Conservation (phyloP, 2,329 filamentous ascomycete species). For the Keithomyces neogunnii region DNA sequence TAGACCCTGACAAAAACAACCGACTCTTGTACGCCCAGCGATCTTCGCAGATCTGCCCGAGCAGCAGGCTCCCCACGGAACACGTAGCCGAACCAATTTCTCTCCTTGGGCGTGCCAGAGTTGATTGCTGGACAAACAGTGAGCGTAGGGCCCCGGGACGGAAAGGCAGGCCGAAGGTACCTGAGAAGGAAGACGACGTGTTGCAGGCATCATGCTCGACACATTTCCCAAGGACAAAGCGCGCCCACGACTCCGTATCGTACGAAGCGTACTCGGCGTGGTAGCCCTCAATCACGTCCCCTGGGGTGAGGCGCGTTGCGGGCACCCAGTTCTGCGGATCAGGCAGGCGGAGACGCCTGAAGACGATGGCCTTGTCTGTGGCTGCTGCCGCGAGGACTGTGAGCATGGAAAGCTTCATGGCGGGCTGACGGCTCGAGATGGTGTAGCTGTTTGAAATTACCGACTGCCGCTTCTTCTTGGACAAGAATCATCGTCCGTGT, state of each 20-base stretch:
- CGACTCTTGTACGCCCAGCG: neutral
- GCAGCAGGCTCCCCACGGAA: constrained; percentile 4
- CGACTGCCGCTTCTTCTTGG: no score
- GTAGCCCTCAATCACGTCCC: constrained; percentile 6
- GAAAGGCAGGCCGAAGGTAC: neutral
- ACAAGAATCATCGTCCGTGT: no score
- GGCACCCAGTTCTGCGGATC: constrained; percentile 2
- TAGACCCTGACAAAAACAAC: neutral
- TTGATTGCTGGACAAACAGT: constrained; percentile 4
- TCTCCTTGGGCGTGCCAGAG: constrained; percentile 1
- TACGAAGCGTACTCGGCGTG: constrained; percentile 4
- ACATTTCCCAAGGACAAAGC: constrained; percentile 1
- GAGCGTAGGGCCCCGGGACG: neutral
- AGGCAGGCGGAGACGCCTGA: neutral
- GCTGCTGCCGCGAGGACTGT: neutral
- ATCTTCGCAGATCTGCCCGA: neutral
- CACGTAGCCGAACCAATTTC: constrained; percentile 7
- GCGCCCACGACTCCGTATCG: constrained; percentile 1
- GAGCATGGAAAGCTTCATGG: neutral
- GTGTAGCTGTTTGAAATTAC: neutral
- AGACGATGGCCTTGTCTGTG: neutral
- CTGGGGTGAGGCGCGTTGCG: constrained; percentile 4
- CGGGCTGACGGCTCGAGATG: neutral
- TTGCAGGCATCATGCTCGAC: neutral
- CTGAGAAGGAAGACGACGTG: neutral